Percentiles rank a stretch among this genome's conserved stretches.
phyloP scores from a whole-genome alignment of 768 basidiomycete species.

The Plicaturopsis crispa region DNA sequence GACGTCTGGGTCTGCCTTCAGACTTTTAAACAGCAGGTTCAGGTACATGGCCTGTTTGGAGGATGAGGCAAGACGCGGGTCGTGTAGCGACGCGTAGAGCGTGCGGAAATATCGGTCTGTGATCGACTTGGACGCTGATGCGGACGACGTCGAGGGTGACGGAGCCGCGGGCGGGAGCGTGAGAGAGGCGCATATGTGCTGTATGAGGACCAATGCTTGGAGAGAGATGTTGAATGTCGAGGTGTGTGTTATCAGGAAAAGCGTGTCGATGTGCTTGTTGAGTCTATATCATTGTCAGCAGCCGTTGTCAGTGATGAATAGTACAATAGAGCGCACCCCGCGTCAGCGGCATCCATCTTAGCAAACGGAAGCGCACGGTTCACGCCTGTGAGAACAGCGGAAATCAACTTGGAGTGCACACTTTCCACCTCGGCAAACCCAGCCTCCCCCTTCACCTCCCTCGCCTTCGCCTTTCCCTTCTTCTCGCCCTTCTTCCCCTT shows the following conservation, averaged over 20 bases:
- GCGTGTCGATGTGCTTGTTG: conserved; percentile 80
- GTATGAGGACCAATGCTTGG: conserved; percentile 84
- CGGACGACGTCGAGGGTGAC: conserved; percentile 31
- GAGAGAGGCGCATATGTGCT: conserved; percentile 66
- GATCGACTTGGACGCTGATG: conserved; percentile 36
- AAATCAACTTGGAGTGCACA: conserved; percentile 72
- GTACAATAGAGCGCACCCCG: conserved; percentile 33
- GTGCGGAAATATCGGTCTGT: conserved; percentile 71
- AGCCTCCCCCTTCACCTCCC: conserved; percentile 33
- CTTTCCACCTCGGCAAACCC: conserved; percentile 75
- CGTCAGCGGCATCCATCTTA: conserved; percentile 61
- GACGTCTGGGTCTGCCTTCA: conserved; percentile 57
- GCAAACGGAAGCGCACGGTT: conserved; percentile 95
- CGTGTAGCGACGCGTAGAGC: conserved; percentile 84
- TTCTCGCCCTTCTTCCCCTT: conserved; percentile 30
- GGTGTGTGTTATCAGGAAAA: conserved; percentile 91
- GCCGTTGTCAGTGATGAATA: background rate
- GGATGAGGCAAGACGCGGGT: conserved; percentile 70
- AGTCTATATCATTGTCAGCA: conserved; percentile 39
- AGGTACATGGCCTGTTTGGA: conserved; percentile 97
- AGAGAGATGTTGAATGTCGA: conserved; percentile 97
- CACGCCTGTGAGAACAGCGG: conserved; percentile 88
- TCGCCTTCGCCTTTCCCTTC: conserved; percentile 29
- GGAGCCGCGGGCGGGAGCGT: conserved; percentile 28
- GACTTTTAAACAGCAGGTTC: conserved; percentile 84